Evolutionary conservation across 768 basidiomycete genomes (phyloP), one percentile per base, ranked within the genome.

Genomic region (Suillus hirtellus): DNA sequence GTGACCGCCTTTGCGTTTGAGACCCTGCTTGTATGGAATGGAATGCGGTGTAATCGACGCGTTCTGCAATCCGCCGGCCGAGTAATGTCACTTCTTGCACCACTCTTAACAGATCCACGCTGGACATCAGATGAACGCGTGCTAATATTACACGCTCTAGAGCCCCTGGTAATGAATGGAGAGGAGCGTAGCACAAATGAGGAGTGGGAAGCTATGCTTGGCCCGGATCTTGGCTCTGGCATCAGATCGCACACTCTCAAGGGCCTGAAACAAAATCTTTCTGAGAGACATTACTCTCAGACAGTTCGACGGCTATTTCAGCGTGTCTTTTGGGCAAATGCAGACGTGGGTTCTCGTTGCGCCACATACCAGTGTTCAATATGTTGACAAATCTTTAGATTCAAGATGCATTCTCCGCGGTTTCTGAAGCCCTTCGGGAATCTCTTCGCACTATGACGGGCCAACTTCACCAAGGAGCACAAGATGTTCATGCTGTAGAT

Each of bases 1-100:
- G 79, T 93, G 9, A 77, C 79, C 1, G 84, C 88, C 3, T 75
- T 97, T 2, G 78, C 79, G 42, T 96, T 92, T 68, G 89, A 95
- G 71, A 83, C 85, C 3, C 67, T 85, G 1, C 81, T 95, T 8
- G 70, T 81, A 9, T 67, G 87, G 59, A 94, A 92, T 62, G 92
- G 91, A 17, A 85, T 80, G 2, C 77, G 81, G 31, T 74, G 83
- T 2, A 90, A 88, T 66, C 76, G 82, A 54, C 81, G 84, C 4
- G 83, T 88, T n/a, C 69, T 94, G 3, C 86, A 89, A 66, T 77
- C 78, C 0, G 87, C 91, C 0, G 84, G 84, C 66, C 86, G 85
- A 67, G 70, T 87, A 1, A 65, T 86, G 5, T 54, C 82, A 9
- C 72, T 86, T 54, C 71, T 82, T 17, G 67, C 77, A 40, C 74